These are phyloP conservation scores for Dryas octopetala DNA, from an alignment of 306 rosid species.

Conservation along the genomic window DNA sequence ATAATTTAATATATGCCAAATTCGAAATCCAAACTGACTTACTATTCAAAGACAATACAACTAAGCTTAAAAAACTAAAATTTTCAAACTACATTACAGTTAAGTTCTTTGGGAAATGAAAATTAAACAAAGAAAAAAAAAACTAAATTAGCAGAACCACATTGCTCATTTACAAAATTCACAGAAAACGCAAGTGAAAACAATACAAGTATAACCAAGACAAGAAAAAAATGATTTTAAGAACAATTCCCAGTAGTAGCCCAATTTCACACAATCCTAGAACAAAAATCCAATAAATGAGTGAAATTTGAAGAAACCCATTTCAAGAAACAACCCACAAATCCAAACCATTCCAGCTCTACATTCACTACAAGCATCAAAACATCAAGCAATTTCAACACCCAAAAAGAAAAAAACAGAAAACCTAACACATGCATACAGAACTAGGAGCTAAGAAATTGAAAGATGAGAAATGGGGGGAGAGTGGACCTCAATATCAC, in stretches of 20 bases:
- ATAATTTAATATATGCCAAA: not conserved
- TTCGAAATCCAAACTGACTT: not conserved
- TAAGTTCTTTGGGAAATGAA: not conserved
- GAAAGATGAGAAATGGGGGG: conserved; percentile 1
- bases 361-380: not conserved
- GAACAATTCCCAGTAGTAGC: conserved; percentile 1
- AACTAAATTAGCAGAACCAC: conserved; percentile 5
- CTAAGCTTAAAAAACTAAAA: not conserved
- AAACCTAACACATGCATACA: not conserved
- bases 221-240: not conserved
- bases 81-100: conserved; percentile 5
- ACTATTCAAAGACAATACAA: not conserved
- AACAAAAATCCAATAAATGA: not conserved
- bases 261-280: conserved; percentile 9
- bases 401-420: not conserved
- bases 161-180: not conserved
- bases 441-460: not conserved
- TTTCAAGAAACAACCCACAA: conserved; percentile 15
- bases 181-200: not conserved
- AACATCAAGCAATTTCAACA: conserved; percentile 22
- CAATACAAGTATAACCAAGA: not conserved
- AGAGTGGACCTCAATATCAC: conserved; percentile 76
- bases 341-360: conserved; percentile 12
- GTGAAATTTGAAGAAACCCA: conserved; percentile 13
- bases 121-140: not conserved